Percentiles rank a stretch among this genome's conserved stretches.
These are phyloP conservation scores for Trichoderma arundinaceum DNA, from an alignment of 2,329 filamentous ascomycete species.

Conservation along the genomic window DNA sequence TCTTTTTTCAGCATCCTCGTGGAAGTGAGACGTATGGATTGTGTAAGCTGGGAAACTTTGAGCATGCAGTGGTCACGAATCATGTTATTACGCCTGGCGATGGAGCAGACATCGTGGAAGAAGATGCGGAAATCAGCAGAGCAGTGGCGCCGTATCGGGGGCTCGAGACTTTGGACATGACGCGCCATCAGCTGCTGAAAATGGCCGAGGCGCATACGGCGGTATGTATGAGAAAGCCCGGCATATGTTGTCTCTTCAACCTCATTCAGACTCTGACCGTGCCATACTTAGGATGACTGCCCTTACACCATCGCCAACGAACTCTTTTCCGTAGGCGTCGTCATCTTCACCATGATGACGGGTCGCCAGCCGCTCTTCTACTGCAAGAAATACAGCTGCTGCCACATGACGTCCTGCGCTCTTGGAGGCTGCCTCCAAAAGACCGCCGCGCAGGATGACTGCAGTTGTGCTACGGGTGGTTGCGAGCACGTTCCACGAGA, in stretches of 20 bases:
- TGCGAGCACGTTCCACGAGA: constrained; percentile 35
- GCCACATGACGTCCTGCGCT: constrained; percentile 41
- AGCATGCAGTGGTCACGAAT: constrained; percentile 48
- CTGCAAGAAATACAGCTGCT: constrained; percentile 37
- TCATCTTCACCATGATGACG: constrained; percentile 53
- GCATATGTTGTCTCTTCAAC: neutral
- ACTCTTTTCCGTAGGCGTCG: constrained; percentile 46
- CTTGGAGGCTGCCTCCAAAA: constrained; percentile 40
- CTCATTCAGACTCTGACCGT: neutral
- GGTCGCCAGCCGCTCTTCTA: constrained; percentile 33
- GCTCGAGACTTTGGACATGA: constrained; percentile 28
- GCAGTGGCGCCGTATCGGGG: constrained; percentile 35
- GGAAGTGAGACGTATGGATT: constrained; percentile 57
- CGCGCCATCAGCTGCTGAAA: constrained; percentile 25
- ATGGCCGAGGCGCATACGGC: neutral
- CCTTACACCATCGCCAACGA: constrained; percentile 48
- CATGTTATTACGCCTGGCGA: constrained; percentile 36
- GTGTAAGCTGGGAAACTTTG: constrained; percentile 60
- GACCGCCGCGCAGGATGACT: constrained; percentile 32
- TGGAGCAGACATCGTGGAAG: neutral
- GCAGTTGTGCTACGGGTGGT: constrained; percentile 37
- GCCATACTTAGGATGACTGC: constrained; percentile 37
- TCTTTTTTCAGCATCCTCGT: constrained; percentile 57
- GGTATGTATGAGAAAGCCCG: neutral
- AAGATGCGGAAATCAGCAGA: constrained; percentile 14